Evolutionary conservation across 805 yeast genomes (phyloP).

Genomic region (Wickerhamomyces chambardii): DNA sequence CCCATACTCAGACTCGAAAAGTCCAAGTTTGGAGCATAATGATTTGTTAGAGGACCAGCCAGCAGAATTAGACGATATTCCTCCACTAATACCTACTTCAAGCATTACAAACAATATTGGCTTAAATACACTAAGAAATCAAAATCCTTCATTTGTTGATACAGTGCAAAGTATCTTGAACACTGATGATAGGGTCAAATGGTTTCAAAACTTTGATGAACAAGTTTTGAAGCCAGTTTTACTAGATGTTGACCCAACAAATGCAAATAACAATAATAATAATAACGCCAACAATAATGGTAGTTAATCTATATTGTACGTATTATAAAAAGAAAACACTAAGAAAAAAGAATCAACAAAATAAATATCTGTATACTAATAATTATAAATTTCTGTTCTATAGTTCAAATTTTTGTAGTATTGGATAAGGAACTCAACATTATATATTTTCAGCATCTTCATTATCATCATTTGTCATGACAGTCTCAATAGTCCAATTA

Average conservation of each 20-base stretch:
- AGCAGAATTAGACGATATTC: conserved; percentile 14
- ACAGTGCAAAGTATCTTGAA: conserved; percentile 23
- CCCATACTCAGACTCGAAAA: conserved; percentile 20
- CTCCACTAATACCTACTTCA: conserved; percentile 13
- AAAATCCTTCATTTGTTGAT: conserved; percentile 9
- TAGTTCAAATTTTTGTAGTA: too few species aligned
- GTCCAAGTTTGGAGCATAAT: conserved; percentile 6
- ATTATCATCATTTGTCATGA: conserved; percentile 38
- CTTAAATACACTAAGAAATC: background rate
- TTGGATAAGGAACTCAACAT: too few species aligned
- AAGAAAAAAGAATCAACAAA: too few species aligned
- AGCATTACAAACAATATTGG: conserved; percentile 1
- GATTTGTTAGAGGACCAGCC: conserved; percentile 9
- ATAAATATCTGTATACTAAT: too few species aligned
- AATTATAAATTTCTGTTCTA: too few species aligned
- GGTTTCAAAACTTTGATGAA: conserved; percentile 94
- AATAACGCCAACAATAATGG: conserved; percentile 1
- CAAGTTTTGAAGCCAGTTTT: conserved; percentile 89
- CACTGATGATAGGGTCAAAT: conserved; percentile 70
- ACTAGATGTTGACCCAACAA: conserved; percentile 39
- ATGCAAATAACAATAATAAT: conserved; percentile 5
- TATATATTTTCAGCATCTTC: conserved; percentile 27
- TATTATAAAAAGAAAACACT: too few species aligned
- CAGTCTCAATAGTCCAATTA: conserved; percentile 63
- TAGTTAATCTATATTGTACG: too few species aligned